Percentiles rank a stretch among this genome's conserved stretches.
Evolutionary conservation across 106 monocot genomes (phyloP).

Genomic region (Dendrobium chrysotoxum): DNA sequence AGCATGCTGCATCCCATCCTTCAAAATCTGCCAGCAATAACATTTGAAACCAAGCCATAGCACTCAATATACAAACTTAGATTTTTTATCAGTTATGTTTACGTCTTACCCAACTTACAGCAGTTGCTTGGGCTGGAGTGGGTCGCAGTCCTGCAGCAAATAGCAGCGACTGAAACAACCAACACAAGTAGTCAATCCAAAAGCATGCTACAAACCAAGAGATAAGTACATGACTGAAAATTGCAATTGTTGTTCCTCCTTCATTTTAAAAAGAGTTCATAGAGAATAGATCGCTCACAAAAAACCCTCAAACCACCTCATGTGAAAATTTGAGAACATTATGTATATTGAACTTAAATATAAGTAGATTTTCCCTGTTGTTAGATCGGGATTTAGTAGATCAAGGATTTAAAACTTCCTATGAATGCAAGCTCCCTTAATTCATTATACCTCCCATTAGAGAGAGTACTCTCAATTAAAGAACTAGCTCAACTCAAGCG

Average conservation of each 20-base stretch:
- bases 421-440: background rate
- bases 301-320: background rate
- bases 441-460: background rate
- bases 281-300: background rate
- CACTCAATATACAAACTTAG: constrained; percentile 3
- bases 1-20: constrained; percentile 99
- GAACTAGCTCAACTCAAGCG: background rate
- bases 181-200: constrained; percentile 29
- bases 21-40: constrained; percentile 50
- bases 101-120: constrained; percentile 85
- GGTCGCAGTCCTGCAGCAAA: constrained; percentile 99
- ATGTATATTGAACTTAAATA: background rate
- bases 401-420: background rate
- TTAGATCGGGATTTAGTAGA: background rate
- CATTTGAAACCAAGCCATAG: constrained; percentile 4
- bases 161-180: constrained; percentile 76
- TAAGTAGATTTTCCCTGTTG: background rate
- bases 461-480: background rate
- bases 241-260: background rate
- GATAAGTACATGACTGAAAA: constrained; percentile 1
- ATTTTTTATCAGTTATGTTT: background rate
- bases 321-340: background rate
- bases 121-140: constrained; percentile 94
- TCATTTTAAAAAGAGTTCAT: background rate
- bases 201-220: constrained; percentile 14